A percentile compares a stretch with the other conserved stretches of the same genome.
Conservation (phyloP, 192 early-diverging fungal species). For the Coemansia sp. region DNA sequence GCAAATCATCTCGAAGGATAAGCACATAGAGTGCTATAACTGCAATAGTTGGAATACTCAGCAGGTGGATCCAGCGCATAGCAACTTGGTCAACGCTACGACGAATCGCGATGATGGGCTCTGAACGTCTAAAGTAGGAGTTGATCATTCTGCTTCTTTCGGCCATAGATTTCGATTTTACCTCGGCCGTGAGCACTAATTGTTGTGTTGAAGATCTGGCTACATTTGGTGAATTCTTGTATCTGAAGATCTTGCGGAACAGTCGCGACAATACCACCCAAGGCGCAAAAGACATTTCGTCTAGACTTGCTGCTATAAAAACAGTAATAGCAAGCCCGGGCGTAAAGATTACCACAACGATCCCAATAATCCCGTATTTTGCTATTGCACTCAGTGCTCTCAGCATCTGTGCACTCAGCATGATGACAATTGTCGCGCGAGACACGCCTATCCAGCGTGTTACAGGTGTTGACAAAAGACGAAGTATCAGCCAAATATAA, state of each 20-base stretch:
- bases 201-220: not conserved
- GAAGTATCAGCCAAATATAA: not conserved
- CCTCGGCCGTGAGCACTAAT: not conserved
- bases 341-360: not conserved
- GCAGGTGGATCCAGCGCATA: constrained; percentile 7
- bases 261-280: not conserved
- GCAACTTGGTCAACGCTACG: constrained; percentile 2
- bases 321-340: not conserved
- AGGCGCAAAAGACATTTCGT: not conserved
- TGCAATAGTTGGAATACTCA: not conserved
- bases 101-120: not conserved
- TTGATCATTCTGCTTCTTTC: not conserved
- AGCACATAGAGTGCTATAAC: not conserved
- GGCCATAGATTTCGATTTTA: not conserved
- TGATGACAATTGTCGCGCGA: not conserved
- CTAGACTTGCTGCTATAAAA: not conserved
- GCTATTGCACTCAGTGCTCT: not conserved
- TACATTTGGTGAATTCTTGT: not conserved
- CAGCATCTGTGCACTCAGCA: not conserved
- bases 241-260: not conserved
- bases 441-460: not conserved
- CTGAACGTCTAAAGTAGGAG: not conserved
- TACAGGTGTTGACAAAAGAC: not conserved
- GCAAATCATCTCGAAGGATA: not conserved
- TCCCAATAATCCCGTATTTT: not conserved